Base-by-base conservation (phyloP, 345 rosid species). In the Melastoma malabathricum region DNA sequence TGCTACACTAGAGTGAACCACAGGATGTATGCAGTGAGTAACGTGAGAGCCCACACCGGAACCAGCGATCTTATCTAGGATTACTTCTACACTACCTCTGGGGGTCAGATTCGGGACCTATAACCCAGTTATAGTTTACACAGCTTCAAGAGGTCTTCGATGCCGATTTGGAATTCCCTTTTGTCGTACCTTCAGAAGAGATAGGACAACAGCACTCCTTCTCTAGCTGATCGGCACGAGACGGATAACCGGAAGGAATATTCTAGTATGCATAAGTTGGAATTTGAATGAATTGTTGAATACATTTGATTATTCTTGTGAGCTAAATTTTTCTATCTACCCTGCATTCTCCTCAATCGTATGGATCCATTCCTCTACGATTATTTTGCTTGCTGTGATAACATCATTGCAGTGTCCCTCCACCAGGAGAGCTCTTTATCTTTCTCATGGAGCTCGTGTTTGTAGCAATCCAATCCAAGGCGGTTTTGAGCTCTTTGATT, bases 61-160 rank as follows among this genome's bases (percentile, higher is more conserved):
- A 83, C 97, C 1, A 85, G 86, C 49, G 85, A 89, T 64, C 86
- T 85, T 2, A 66, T 85, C 1, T 83, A 95, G 95, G 97, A 89
- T 54, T 89, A 89, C 62, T 85, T 89, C 71, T 89, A 72, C 45
- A 60, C 85, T 0, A 89, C 97, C 1, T 83, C 95, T 1, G 89
- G 95, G 95, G 59, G 76, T 89, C 20, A 68, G 97, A 64, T 85
- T 84, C 19, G 93, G 97, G 47, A 75, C 95, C 7, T 69, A 82
- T 59, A 48, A 70, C 48, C 69, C 76, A 17, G 63, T 64, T 41
- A 69, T 85, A 70, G 93, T 85, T n/a, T 67, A 63, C 66, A 13
- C 84, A 82, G 55, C 93, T 89, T 44, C 89, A 82, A 51, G 72
- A 73, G 38, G 74, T 89, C 44, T 89, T 89, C 10, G 93, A 89